Percentiles rank a stretch among this genome's conserved stretches.
These are phyloP conservation scores for Arabidopsis arenosa DNA, from an alignment of 345 rosid species.

Conservation along the genomic window DNA sequence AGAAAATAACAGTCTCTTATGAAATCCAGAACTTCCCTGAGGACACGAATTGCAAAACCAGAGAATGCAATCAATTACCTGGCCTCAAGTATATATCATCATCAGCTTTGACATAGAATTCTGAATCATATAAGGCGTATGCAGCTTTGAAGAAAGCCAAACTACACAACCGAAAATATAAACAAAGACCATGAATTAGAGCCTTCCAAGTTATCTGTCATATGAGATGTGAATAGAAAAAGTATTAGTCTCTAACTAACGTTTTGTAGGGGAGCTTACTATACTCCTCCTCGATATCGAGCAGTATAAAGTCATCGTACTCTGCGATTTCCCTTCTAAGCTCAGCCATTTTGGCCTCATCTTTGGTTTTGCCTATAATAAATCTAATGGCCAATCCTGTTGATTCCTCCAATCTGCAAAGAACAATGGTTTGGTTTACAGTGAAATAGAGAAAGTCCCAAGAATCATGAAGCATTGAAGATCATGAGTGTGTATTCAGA, in stretches of 20 bases:
- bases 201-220: neutral
- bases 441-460: constrained; percentile 1
- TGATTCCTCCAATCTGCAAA: constrained; percentile 80
- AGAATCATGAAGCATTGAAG: constrained; percentile 15
- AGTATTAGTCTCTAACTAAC: constrained; percentile 56
- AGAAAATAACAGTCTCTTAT: constrained; percentile 26
- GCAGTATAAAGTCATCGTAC: constrained; percentile 83
- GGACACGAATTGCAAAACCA: neutral
- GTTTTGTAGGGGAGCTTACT: constrained; percentile 99
- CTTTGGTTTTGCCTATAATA: constrained; percentile 72
- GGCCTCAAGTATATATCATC: constrained; percentile 94
- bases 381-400: constrained; percentile 85
- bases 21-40: neutral
- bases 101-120: constrained; percentile 94
- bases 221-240: neutral
- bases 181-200: constrained; percentile 11
- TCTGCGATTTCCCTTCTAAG: constrained; percentile 72
- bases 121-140: constrained; percentile 77
- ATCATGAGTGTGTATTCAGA: neutral
- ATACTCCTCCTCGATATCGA: constrained; percentile 95
- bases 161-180: constrained; percentile 46
- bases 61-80: constrained; percentile 50
- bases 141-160: constrained; percentile 92
- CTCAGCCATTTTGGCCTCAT: constrained; percentile 62
- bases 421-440: neutral